Base-by-base conservation (phyloP, 768 basidiomycete species). In the Suillus variegatus region DNA sequence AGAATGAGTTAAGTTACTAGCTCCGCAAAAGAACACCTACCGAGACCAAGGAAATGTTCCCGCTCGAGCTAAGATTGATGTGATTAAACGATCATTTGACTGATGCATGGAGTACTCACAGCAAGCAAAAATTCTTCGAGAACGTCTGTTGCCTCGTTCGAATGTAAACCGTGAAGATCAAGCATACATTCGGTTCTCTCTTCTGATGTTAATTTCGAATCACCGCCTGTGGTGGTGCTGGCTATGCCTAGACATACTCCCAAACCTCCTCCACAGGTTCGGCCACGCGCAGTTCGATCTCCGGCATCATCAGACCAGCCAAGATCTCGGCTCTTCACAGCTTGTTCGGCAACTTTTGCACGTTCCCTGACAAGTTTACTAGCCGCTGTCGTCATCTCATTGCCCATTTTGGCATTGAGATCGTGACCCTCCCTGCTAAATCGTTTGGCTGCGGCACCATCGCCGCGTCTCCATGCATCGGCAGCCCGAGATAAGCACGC, bases 381-480 rank as follows among this genome's bases (percentile, higher is more conserved):
- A 2, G 97, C 97, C 6, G 97, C 95, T 40, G 86, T 85, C 10
- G 85, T 84, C 84, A 95, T 93, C 80, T 98, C 97, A 32, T 78
- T 81, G 51, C 87, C 82, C 94, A 99, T 97, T 77, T 93, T 92
- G 51, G 86, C 88, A 72, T 99, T 99, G 65, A 97, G 80, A 49
- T 97, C 94, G 70, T 97, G 93, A 1, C 95, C 97, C 73, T 99
- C 96, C 49, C 93, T 82, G 67, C 91, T 93, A 79, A 97, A 99
- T 56, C 94, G 83, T 78, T 98, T 97, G 44, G 97, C 97, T 0
- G 93, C 91, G 0, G 96, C 95, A 3, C 97, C 97, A 70, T 99
- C 97, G 1, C 97, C 96, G 2, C 94, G 85, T 63, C 94, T 85
- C 93, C 95, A 99, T 4, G 96, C 95, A 71, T 97, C 95, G 3